Base-by-base conservation (phyloP, 2,329 filamentous ascomycete species). In the Calonectria multiphialidica region DNA sequence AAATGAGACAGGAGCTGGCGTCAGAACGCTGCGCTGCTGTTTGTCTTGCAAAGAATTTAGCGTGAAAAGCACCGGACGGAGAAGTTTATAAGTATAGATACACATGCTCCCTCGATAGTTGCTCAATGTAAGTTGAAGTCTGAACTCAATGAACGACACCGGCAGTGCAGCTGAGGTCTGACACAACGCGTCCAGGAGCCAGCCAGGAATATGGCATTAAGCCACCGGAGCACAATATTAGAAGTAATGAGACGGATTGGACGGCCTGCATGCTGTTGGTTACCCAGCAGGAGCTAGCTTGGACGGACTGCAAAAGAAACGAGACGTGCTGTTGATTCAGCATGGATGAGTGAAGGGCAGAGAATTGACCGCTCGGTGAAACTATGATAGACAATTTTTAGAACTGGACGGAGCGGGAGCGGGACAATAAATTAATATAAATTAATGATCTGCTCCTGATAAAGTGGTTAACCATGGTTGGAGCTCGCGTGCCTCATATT, bases 141-240 rank as follows among this genome's bases (percentile, higher is more conserved):
- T 12, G 6, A 18, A 35, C 5, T 8, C 5, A 10, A 37, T 21
- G 10, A 6, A 21, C 13, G 53, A 6, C 23, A 37, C 33, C 13
- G 10, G 50, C 33, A n/a, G 8, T 25, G 33, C 15, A 25, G 53
- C 25, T 9, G 13, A 25, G 21, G 35, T n/a, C 35, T 23, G 37
- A 37, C 30, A 40, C 25, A 16, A 37, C 25, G 25, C 30, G 15
- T 9, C 37, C 16, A 30, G 33, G 10, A 28, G 28, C 8, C n/a
- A 7, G n/a, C 25, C 16, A 13, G 15, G n/a, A 9, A 23, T 16
- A 15, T 10, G 44, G 44, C 28, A 28, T 33, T n/a, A 65, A 42
- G 68, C 68, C 63, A 70, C 25, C 12, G 45, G 61, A 8, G 45
- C 53, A 70, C 68, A 47, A 16, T 33, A 6, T 44, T 62, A 16